phyloP scores from a whole-genome alignment of 2,329 filamentous ascomycete species.

The Pseudocercospora fuligena region DNA sequence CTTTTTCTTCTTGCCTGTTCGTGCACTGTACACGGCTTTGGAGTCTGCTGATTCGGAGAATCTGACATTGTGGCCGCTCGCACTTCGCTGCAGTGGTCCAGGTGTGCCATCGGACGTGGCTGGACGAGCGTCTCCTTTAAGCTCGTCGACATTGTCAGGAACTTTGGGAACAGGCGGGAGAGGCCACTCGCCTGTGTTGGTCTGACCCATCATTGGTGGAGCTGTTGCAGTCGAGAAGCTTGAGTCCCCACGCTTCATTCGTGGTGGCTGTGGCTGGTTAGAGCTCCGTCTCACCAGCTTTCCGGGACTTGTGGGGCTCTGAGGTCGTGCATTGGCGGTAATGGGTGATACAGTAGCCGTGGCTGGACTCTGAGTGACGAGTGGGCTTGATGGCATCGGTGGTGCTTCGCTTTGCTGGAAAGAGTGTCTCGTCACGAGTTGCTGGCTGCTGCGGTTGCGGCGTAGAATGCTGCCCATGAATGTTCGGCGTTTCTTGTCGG shows the following conservation, averaged over 20 bases:
- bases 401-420: constrained; percentile 7
- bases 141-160: constrained; percentile 21
- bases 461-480: constrained; percentile 44
- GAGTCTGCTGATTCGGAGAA: constrained; percentile 28
- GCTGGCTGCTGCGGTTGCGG: constrained; percentile 38
- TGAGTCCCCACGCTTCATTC: constrained; percentile 32
- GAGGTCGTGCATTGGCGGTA: constrained; percentile 57
- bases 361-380: constrained; percentile 3
- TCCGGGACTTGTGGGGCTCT: constrained; percentile 49
- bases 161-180: constrained; percentile 43
- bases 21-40: constrained; percentile 40
- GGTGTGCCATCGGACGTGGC: constrained; percentile 39
- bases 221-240: constrained; percentile 33
- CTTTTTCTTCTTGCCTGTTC: constrained; percentile 64
- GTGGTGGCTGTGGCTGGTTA: constrained; percentile 24
- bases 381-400: constrained; percentile 13
- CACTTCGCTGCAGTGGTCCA: not conserved
- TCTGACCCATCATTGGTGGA: constrained; percentile 34
- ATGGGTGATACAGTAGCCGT: constrained; percentile 15
- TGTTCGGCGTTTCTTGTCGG: constrained; percentile 34
- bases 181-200: constrained; percentile 50
- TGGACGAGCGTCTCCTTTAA: constrained; percentile 32
- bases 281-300: constrained; percentile 41
- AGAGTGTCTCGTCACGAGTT: constrained; percentile 25
- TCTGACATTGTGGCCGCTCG: constrained; percentile 22